Base-by-base conservation (phyloP, 2,329 filamentous ascomycete species). In the Xylaria sp. region DNA sequence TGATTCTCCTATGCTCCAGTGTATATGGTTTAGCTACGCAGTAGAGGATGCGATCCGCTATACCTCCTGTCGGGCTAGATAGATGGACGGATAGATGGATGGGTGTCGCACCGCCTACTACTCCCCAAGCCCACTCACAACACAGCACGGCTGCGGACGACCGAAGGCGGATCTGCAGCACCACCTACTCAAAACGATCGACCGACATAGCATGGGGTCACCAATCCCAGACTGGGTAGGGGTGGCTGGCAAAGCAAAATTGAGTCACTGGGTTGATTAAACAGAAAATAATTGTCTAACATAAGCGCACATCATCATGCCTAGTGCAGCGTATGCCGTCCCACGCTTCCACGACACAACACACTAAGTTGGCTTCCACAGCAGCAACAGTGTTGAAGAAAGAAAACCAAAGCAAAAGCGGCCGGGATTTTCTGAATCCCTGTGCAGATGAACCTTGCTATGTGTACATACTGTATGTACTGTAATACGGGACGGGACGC, bases 361-460 rank as follows among this genome's bases (percentile, higher is more conserved):
- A 51, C 33, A 51, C 23, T 51, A 28, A 20, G 4, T 28, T 5
- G 5, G 23, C 48, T 3, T 51, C 23, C 23, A 51, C 48, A 51
- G 23, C 48, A 51, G 20, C 41, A 36, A 10, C 41, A 7, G 41
- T 43, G 13, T 8, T 23, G 20, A 25, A 18, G 13, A 28, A 13
- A 52, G 49, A n/a, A 8, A 6, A 48, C 18, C 33, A 62, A 28
- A 56, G n/a, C 15, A 31, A 48, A 48, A 57, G 28, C 52, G 33
- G 28, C 18, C 43, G 33, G 46, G 43, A 41, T 64, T 52, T 46
- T 7, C 31, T 43, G 52, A n/a, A 54, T 58, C 65, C 65, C 25
- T 64, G 65, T 33, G 52, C 28, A 55, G n/a, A 31, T 39, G 36
- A 67, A 68, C 65, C 60, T 59, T 67, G 65, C 46, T 51, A 12